phyloP scores from a whole-genome alignment of 352 stramenopile genomes.

The Pythium dissimile region DNA sequence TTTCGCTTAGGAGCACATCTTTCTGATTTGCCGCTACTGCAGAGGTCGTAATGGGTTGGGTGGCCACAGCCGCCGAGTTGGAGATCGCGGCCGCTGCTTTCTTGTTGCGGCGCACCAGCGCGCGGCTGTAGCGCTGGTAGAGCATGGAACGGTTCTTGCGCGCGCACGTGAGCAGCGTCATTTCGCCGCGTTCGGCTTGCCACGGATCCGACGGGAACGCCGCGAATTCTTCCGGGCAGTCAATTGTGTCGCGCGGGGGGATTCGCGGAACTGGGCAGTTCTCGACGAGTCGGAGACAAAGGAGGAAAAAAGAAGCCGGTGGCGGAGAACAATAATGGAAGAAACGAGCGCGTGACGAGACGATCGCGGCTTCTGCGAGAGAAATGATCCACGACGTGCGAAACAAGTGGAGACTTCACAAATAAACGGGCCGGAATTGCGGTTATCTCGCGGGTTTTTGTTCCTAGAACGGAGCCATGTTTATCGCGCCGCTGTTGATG shows the following conservation, averaged over 20 bases:
- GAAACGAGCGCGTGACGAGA: background rate
- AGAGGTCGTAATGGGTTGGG: background rate
- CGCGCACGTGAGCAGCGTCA: slow-evolving; percentile 54
- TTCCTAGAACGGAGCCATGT: background rate
- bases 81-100: slow-evolving; percentile 12
- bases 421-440: slow-evolving; percentile 3
- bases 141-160: slow-evolving; percentile 49
- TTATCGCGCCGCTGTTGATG: slow-evolving; percentile 6
- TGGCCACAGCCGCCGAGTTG: background rate
- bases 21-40: background rate
- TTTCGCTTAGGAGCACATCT: slow-evolving; percentile 2
- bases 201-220: slow-evolving; percentile 6
- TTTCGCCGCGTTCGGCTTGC: slow-evolving; percentile 25
- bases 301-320: background rate
- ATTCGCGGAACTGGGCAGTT: slow-evolving; percentile 4
- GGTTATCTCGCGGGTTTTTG: slow-evolving; percentile 2
- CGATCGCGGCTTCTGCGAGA: background rate
- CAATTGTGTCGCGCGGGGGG: slow-evolving; percentile 2
- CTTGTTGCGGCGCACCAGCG: slow-evolving; percentile 29
- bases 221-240: slow-evolving; percentile 11
- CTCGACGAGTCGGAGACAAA: background rate
- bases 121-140: slow-evolving; percentile 42
- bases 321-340: background rate
- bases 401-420: slow-evolving; percentile 4
- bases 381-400: background rate